Conservation (phyloP, 306 rosid genomes). For the Glycyrrhiza uralensis region DNA sequence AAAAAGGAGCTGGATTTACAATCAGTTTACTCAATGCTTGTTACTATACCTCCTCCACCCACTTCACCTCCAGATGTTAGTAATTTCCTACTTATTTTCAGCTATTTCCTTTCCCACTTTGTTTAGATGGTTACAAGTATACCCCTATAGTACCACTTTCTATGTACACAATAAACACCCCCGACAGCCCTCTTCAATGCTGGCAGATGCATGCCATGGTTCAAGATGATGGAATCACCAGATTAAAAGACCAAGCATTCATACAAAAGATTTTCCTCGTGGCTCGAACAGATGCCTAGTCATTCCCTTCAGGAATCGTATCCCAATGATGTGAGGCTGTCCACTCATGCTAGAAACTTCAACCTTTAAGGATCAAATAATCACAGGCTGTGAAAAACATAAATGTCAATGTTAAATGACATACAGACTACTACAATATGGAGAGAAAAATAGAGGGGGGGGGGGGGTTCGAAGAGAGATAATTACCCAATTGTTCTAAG, state of each 20-base stretch:
- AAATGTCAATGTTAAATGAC: conserved; percentile 1
- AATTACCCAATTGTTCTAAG: conserved; percentile 39
- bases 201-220: conserved; percentile 34
- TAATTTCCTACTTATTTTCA: conserved; percentile 51
- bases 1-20: conserved; percentile 48
- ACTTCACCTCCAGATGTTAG: conserved; percentile 36
- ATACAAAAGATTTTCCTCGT: conserved; percentile 5
- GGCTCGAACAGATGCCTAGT: conserved; percentile 7
- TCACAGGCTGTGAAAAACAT: conserved; percentile 28
- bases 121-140: conserved; percentile 58
- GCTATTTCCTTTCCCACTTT: conserved; percentile 40
- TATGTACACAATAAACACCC: conserved; percentile 60
- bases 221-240: conserved; percentile 13
- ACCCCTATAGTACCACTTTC: conserved; percentile 39
- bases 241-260: not conserved
- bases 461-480: not conserved
- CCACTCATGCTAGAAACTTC: conserved; percentile 26
- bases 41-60: conserved; percentile 27
- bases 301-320: conserved; percentile 18
- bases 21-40: conserved; percentile 27
- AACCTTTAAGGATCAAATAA: conserved; percentile 5
- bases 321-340: conserved; percentile 19
- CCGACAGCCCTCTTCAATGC: conserved; percentile 43
- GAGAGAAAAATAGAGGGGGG: not conserved
- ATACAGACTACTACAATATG: not conserved